Percentiles rank a stretch among this genome's conserved stretches.
These are phyloP conservation scores for Boletus fagicola DNA, from an alignment of 768 basidiomycete genomes.

Conservation along the genomic window DNA sequence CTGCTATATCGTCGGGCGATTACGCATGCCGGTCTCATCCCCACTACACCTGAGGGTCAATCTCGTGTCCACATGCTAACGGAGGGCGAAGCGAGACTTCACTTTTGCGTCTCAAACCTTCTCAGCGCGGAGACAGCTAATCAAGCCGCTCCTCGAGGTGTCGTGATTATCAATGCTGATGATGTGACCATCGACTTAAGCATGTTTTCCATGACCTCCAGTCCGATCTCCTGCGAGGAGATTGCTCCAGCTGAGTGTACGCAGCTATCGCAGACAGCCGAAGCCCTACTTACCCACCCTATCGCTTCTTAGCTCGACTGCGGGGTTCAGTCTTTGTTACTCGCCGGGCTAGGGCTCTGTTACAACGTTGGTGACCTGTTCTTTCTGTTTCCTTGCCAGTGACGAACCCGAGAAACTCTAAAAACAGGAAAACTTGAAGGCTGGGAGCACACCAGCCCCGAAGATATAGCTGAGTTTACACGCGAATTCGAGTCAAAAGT, in stretches of 20 bases:
- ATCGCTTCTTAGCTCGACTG: constrained; percentile 36
- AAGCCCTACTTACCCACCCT: background rate
- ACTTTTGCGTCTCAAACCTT: constrained; percentile 43
- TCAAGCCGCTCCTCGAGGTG: constrained; percentile 27
- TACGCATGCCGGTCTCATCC: constrained; percentile 19
- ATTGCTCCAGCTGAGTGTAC: constrained; percentile 32
- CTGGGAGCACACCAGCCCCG: background rate
- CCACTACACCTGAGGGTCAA: constrained; percentile 9
- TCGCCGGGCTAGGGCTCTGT: constrained; percentile 35
- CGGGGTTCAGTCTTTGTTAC: constrained; percentile 49
- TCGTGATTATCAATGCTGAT: constrained; percentile 29
- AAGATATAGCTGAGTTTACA: background rate
- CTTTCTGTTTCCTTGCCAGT: background rate
- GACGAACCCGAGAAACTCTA: background rate
- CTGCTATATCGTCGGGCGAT: constrained; percentile 23
- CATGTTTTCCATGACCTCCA: constrained; percentile 29
- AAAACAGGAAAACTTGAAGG: constrained; percentile 3
- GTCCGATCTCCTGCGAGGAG: constrained; percentile 32
- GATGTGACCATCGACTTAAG: constrained; percentile 36
- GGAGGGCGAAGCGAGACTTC: constrained; percentile 14
- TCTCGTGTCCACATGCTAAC: constrained; percentile 6
- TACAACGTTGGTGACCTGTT: constrained; percentile 31
- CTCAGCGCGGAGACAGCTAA: background rate
- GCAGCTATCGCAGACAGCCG: background rate
- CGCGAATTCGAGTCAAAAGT: constrained; percentile 6